Percentiles rank a stretch among this genome's conserved stretches.
phyloP scores from a whole-genome alignment of 2,329 filamentous ascomycete genomes.

The Diaporthe batatas region DNA sequence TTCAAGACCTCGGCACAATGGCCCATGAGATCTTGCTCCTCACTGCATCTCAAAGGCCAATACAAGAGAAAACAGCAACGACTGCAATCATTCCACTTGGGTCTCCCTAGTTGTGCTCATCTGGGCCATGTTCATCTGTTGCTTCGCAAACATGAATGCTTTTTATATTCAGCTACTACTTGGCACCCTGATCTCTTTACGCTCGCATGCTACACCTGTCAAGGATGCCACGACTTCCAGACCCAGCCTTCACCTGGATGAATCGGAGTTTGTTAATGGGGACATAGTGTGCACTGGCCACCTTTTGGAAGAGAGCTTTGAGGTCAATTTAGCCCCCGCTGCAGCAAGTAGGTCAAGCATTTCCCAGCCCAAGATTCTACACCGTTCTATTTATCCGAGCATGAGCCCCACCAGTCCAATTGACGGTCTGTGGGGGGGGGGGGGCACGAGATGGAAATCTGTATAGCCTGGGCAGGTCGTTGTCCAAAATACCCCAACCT shows the following conservation, averaged over 20 bases:
- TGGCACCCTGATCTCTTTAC: neutral
- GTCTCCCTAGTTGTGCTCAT: no score
- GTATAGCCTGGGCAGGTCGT: neutral
- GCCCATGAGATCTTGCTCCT: neutral
- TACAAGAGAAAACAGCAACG: neutral
- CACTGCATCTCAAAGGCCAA: neutral
- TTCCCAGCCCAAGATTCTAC: no score
- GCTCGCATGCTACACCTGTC: neutral
- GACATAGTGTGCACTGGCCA: neutral
- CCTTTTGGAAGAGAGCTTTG: neutral
- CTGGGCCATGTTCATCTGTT: no score
- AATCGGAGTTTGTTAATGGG: neutral
- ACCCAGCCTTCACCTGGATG: neutral
- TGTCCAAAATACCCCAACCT: neutral
- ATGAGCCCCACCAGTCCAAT: neutral
- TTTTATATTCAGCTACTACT: neutral
- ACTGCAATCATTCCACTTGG: neutral
- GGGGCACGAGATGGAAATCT: neutral
- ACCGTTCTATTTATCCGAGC: neutral
- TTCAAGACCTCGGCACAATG: neutral
- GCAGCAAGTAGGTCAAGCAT: neutral
- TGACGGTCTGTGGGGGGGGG: no score
- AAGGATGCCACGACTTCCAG: neutral
- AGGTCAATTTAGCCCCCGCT: neutral
- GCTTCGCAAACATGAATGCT: neutral